Evolutionary conservation across 2,329 filamentous ascomycete species (phyloP).

Genomic region (Claviceps digitariae): DNA sequence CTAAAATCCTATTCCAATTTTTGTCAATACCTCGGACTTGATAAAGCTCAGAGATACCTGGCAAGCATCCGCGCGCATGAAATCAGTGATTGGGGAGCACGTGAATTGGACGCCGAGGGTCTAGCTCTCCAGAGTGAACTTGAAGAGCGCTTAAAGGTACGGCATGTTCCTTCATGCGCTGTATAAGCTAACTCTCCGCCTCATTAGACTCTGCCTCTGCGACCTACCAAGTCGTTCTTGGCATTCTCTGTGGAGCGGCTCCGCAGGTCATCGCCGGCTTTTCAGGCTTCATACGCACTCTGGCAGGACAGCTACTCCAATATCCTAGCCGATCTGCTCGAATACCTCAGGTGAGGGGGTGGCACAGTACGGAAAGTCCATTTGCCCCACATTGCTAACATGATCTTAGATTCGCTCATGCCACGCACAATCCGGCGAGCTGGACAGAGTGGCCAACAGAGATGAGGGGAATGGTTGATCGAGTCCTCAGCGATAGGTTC

Average conservation of each 20-base stretch:
- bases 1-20: conserved; percentile 68
- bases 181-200: conserved; percentile 5
- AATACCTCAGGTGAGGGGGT: conserved; percentile 54
- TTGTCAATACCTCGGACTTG: conserved; percentile 64
- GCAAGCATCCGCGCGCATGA: conserved; percentile 58
- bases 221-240: conserved; percentile 83
- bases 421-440: conserved; percentile 74
- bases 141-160: conserved; percentile 57
- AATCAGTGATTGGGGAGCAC: conserved; percentile 69
- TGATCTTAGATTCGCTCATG: conserved; percentile 60
- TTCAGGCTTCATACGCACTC: conserved; percentile 62
- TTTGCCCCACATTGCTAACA: not conserved
- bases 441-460: conserved; percentile 68
- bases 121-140: conserved; percentile 66
- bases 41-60: conserved; percentile 70
- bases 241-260: conserved; percentile 84
- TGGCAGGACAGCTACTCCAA: conserved; percentile 74
- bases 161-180: conserved; percentile 8
- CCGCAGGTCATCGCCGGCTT: conserved; percentile 57
- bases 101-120: conserved; percentile 66
- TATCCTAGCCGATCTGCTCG: conserved; percentile 75
- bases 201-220: conserved; percentile 55
- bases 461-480: conserved; percentile 61
- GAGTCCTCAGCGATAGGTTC: conserved; percentile 85
- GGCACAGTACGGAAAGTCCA: not conserved